Evolutionary conservation across 352 stramenopile species (phyloP), one percentile per base, ranked within the genome.

Genomic region (Globisporangium middletonii): DNA sequence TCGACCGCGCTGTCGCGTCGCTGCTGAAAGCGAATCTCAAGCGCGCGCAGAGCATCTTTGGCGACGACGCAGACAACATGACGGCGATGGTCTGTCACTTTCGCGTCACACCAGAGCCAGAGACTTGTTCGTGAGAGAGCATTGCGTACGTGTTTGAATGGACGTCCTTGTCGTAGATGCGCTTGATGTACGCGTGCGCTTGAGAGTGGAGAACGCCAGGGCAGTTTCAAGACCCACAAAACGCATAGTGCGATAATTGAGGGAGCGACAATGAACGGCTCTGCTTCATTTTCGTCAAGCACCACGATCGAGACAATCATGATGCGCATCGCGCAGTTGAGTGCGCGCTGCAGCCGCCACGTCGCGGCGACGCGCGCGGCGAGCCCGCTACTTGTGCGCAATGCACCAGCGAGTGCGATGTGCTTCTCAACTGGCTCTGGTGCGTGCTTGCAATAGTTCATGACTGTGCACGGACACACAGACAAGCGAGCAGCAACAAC

Each of bases 21-120:
- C 69, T 96, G 44, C 83, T 96, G 76, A 33, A 68, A 4, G 65
- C 63, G 50, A 96, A 94, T 48, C 57, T 88, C 35, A 30, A 69
- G 9, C 77, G 82, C 8, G 83, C 86, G 2, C 67, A 68, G 12
- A 62, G 55, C 33, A 75, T 90, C 55, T 96, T 96, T 50, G 85
- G 82, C n/a, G 79, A 79, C 55, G 70, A 92, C 50, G 82, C 85
- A 4, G 86, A 96, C 72, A 96, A 96, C 66, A 95, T 95, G 83
- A 95, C 88, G 3, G 86, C 72, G 5, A 71, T 45, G 41, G 12
- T 45, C 41, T 45, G 41, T 16, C 41, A 45, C 41, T 35, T 35
- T 35, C 3, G 30, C 30, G 30, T 35, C 30, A 35, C 30, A 8
- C 3, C 30, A 4, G 30, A 35, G 30, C 30, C 30, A 8, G 7